Evolutionary conservation across 495 filamentous ascomycete species (phyloP).

Genomic region (Penicillium canariense): DNA sequence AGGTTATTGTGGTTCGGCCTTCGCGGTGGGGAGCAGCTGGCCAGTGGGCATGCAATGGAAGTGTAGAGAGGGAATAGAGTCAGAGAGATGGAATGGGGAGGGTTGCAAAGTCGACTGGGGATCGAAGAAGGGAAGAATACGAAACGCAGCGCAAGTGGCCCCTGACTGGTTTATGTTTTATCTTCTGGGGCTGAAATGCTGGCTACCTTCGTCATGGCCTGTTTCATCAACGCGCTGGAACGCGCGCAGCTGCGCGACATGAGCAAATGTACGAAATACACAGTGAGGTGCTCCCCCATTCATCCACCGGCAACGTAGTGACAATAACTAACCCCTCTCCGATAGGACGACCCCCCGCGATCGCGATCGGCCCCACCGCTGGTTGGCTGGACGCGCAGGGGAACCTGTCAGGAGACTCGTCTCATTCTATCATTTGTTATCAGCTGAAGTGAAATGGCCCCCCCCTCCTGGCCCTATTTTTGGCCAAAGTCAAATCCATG

Average conservation of each 20-base stretch:
- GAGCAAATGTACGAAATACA: too few species aligned
- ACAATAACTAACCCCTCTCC: background rate
- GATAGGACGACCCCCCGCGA: constrained; percentile 11
- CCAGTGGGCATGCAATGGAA: background rate
- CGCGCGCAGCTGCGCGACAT: constrained; percentile 9
- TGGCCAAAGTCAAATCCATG: constrained; percentile 14
- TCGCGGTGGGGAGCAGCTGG: background rate
- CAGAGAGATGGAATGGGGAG: too few species aligned
- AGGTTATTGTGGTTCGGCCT: constrained; percentile 2
- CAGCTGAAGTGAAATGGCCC: constrained; percentile 12
- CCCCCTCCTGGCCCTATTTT: constrained; percentile 17
- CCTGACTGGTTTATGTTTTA: background rate
- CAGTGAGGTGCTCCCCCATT: background rate
- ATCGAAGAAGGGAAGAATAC: background rate
- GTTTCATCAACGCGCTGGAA: constrained; percentile 24
- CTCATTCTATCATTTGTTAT: constrained; percentile 24
- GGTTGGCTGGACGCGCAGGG: constrained; percentile 11
- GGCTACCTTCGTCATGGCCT: background rate
- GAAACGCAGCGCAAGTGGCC: background rate
- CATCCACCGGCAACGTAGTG: background rate
- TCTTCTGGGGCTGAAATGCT: background rate
- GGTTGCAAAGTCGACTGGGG: background rate
- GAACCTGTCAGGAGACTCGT: constrained; percentile 27
- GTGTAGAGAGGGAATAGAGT: too few species aligned
- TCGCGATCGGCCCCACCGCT: constrained; percentile 12